A percentile compares a stretch with the other conserved stretches of the same genome.
Evolutionary conservation across 441 rosid species (phyloP).

Genomic region (Brassica hybrid): DNA sequence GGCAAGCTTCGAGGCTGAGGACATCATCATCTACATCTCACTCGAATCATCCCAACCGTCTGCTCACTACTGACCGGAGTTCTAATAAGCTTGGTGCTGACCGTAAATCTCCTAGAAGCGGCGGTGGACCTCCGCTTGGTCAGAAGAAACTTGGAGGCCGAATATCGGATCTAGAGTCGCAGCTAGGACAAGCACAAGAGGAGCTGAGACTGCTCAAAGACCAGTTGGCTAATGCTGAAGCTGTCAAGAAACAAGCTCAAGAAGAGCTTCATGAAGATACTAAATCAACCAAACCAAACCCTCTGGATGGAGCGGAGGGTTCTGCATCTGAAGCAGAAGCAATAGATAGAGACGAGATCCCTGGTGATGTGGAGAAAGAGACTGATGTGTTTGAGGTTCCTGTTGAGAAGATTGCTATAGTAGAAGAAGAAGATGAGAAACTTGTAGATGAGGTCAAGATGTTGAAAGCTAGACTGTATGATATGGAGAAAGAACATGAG

Average conservation of each 20-base stretch:
- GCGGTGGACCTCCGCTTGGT: constrained; percentile 53
- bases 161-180: constrained; percentile 85
- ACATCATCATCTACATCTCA: constrained; percentile 65
- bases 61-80: constrained; percentile 67
- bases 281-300: constrained; percentile 53
- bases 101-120: constrained; percentile 76
- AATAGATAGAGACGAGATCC: constrained; percentile 44
- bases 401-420: constrained; percentile 38
- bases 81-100: constrained; percentile 60
- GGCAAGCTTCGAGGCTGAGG: constrained; percentile 75
- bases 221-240: constrained; percentile 82
- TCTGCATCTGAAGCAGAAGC: constrained; percentile 39
- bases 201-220: constrained; percentile 80
- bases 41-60: constrained; percentile 56
- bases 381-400: constrained; percentile 76
- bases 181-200: constrained; percentile 90
- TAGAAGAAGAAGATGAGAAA: constrained; percentile 43
- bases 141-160: constrained; percentile 89
- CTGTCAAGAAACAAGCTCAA: constrained; percentile 84
- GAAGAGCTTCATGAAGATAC: constrained; percentile 59
- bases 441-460: constrained; percentile 58
- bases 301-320: constrained; percentile 21
- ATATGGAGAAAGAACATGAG: constrained; percentile 63
- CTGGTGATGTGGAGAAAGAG: constrained; percentile 54
- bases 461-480: constrained; percentile 64